Evolutionary conservation across 495 filamentous ascomycete species (phyloP).

Genomic region (Penicillium coprophilum): DNA sequence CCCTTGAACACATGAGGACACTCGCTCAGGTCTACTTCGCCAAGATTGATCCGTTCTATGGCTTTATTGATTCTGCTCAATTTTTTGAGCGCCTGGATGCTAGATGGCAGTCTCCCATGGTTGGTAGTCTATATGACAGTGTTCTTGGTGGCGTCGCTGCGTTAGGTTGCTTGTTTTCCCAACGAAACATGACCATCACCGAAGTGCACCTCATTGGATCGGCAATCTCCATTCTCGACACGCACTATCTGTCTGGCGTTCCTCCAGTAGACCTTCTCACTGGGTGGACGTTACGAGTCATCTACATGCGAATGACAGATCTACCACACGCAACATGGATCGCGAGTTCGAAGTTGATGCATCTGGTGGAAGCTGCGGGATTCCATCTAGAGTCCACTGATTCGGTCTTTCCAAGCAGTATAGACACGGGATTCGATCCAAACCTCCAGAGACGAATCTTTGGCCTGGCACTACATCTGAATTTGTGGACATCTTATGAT

Average conservation of each 20-base stretch:
- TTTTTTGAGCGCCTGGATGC: slow-evolving; percentile 32
- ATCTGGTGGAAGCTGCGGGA: slow-evolving; percentile 50
- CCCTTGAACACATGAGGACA: slow-evolving; percentile 33
- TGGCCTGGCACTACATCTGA: slow-evolving; percentile 46
- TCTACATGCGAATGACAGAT: slow-evolving; percentile 50
- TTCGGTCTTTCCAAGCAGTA: slow-evolving; percentile 17
- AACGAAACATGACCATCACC: slow-evolving; percentile 22
- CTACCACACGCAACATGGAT: slow-evolving; percentile 51
- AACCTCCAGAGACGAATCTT: slow-evolving; percentile 39
- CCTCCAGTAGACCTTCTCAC: slow-evolving; percentile 38
- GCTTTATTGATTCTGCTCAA: slow-evolving; percentile 40
- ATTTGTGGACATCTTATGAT: slow-evolving; percentile 50
- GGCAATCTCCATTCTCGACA: slow-evolving; percentile 39
- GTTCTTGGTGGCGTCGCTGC: slow-evolving; percentile 45
- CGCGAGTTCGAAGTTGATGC: slow-evolving; percentile 50
- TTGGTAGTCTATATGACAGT: slow-evolving; percentile 35
- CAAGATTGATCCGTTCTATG: slow-evolving; percentile 49
- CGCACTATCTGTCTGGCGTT: slow-evolving; percentile 13
- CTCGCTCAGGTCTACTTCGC: slow-evolving; percentile 48
- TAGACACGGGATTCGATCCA: slow-evolving; percentile 20
- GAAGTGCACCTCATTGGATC: slow-evolving; percentile 40
- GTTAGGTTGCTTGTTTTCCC: slow-evolving; percentile 45
- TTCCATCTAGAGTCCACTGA: slow-evolving; percentile 40
- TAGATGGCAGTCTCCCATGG: slow-evolving; percentile 30
- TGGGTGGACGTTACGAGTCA: slow-evolving; percentile 45